Evolutionary conservation across 495 filamentous ascomycete species (phyloP).

Genomic region (Amniculicola lignicola): DNA sequence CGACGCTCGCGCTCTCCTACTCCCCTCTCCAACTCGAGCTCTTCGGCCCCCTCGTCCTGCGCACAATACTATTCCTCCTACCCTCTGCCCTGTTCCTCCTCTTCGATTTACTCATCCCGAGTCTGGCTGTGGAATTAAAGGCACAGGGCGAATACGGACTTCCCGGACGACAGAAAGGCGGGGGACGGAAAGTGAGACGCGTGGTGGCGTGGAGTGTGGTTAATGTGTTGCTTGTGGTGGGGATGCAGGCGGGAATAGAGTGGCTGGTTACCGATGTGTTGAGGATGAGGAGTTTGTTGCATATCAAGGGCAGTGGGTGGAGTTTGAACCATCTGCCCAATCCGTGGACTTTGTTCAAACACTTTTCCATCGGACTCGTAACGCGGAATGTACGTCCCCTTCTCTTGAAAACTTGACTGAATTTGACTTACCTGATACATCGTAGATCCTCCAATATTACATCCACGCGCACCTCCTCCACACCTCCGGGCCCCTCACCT

Average conservation of each 20-base stretch:
- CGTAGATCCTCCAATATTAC: constrained; percentile 58
- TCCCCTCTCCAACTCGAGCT: constrained; percentile 73
- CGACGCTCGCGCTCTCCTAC: constrained; percentile 74
- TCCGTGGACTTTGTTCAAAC: constrained; percentile 60
- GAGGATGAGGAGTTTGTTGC: constrained; percentile 53
- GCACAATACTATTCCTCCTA: constrained; percentile 67
- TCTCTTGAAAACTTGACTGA: not conserved
- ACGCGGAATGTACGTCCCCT: constrained; percentile 52
- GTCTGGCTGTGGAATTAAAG: constrained; percentile 64
- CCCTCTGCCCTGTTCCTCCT: constrained; percentile 71
- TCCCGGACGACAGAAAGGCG: constrained; percentile 43
- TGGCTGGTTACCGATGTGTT: constrained; percentile 51
- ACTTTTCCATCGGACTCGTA: constrained; percentile 51
- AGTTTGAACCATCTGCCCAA: constrained; percentile 49
- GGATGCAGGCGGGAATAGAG: constrained; percentile 46
- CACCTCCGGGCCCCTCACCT: constrained; percentile 39
- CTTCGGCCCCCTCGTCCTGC: constrained; percentile 61
- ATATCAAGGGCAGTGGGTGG: constrained; percentile 46
- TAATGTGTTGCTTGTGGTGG: constrained; percentile 60
- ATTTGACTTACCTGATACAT: no score
- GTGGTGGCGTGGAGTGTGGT: constrained; percentile 56
- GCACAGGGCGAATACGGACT: constrained; percentile 61
- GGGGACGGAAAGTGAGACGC: constrained; percentile 33
- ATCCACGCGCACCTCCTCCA: constrained; percentile 74
- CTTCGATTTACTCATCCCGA: constrained; percentile 69